Conservation (phyloP, 176 grass and related monocot species). For the Carex kokanica region DNA sequence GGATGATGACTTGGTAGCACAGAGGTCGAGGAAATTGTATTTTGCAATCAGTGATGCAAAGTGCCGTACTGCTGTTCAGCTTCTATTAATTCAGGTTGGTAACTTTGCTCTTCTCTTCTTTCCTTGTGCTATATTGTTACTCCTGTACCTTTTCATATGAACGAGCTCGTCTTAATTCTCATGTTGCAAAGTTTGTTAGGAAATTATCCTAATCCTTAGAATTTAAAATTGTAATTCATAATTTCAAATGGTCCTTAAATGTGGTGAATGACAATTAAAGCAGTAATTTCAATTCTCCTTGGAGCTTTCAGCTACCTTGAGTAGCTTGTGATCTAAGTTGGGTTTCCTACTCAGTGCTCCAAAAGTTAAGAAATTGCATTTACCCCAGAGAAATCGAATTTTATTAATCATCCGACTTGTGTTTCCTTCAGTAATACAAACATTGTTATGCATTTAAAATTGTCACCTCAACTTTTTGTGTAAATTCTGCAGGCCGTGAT, state of each 20-base stretch:
- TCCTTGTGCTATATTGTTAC: slow-evolving; percentile 19
- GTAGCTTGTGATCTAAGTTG: not conserved
- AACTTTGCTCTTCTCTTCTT: slow-evolving; percentile 17
- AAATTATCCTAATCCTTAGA: not conserved
- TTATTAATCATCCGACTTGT: not conserved
- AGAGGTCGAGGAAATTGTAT: slow-evolving; percentile 77
- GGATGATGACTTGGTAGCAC: slow-evolving; percentile 54
- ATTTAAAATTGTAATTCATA: not conserved
- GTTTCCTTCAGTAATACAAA: not conserved
- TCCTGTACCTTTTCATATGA: not conserved
- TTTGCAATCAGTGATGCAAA: slow-evolving; percentile 93
- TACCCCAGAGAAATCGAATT: not conserved
- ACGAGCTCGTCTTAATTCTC: not conserved
- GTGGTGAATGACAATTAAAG: not conserved
- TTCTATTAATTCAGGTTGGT: slow-evolving; percentile 92
- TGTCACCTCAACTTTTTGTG: not conserved
- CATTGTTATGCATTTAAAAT: not conserved
- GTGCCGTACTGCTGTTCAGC: slow-evolving; percentile 94
- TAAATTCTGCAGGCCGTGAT: slow-evolving; percentile 79
- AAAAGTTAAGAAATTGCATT: not conserved
- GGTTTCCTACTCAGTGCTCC: not conserved
- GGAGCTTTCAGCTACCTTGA: not conserved
- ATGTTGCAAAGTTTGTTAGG: not conserved
- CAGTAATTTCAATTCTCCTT: slow-evolving; percentile 4
- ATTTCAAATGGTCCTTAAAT: not conserved